Evolutionary conservation across 257 asterid species (phyloP).

Genomic region (Ophiorrhiza pumila): DNA sequence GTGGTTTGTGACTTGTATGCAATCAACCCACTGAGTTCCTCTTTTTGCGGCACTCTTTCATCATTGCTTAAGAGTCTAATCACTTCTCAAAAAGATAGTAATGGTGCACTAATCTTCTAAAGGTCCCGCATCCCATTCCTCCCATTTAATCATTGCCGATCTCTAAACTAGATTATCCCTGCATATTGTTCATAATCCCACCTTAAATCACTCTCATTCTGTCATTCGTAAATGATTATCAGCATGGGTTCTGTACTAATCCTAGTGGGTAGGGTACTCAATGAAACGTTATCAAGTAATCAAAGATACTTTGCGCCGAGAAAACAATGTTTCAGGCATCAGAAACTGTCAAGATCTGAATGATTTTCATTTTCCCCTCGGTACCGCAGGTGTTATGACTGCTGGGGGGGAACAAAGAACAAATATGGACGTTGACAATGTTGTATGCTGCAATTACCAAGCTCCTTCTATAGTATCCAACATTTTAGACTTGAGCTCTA

Average conservation of each 20-base stretch:
- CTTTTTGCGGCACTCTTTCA: conserved; percentile 25
- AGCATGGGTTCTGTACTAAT: too few relatives aligned
- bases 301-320: background rate
- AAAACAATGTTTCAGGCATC: too few relatives aligned
- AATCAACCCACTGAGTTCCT: conserved; percentile 16
- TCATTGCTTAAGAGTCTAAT: conserved; percentile 33
- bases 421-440: too few relatives aligned
- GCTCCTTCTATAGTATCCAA: background rate
- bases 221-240: background rate
- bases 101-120: conserved; percentile 38
- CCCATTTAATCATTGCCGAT: conserved; percentile 9
- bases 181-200: conserved; percentile 7
- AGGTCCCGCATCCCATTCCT: conserved; percentile 31
- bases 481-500: background rate
- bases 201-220: background rate
- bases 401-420: too few relatives aligned
- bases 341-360: too few relatives aligned
- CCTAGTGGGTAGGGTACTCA: too few relatives aligned
- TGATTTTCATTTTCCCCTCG: too few relatives aligned
- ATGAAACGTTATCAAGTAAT: background rate
- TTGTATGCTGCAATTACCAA: background rate
- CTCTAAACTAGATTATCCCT: background rate
- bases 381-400: too few relatives aligned
- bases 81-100: conserved; percentile 21
- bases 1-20: conserved; percentile 24